Conservation (phyloP, 768 basidiomycete species). For the Lepiota subincarnata region DNA sequence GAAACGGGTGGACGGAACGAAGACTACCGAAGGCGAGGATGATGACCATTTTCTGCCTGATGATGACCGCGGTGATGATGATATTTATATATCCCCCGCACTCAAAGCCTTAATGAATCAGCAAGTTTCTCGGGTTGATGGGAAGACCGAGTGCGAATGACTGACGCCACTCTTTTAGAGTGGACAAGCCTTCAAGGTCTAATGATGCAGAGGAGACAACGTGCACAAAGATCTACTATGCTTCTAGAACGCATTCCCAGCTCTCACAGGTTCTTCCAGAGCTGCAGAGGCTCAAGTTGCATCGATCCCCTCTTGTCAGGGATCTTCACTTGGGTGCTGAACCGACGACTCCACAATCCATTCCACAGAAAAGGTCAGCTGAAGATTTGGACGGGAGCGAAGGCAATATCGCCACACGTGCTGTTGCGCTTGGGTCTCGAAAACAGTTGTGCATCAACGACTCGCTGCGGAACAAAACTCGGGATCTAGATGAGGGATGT, state of each 20-base stretch:
- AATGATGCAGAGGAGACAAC: conserved; percentile 43
- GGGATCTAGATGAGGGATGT: conserved; percentile 85
- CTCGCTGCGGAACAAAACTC: conserved; percentile 52
- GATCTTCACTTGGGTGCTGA: conserved; percentile 20
- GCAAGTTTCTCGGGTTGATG: conserved; percentile 35
- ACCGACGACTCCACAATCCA: conserved; percentile 1
- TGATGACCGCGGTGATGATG: conserved; percentile 34
- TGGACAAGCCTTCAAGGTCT: conserved; percentile 28
- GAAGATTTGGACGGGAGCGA: conserved; percentile 23
- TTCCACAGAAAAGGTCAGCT: conserved; percentile 22
- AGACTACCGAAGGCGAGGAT: conserved; percentile 32
- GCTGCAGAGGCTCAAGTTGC: conserved; percentile 64
- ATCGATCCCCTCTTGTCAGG: conserved; percentile 20
- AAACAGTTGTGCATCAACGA: conserved; percentile 94
- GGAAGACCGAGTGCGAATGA: not conserved
- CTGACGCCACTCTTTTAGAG: conserved; percentile 17
- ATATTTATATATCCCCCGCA: conserved; percentile 66
- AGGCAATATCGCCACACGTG: conserved; percentile 35
- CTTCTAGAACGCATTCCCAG: conserved; percentile 95
- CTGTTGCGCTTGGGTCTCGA: conserved; percentile 85
- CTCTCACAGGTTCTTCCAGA: conserved; percentile 89
- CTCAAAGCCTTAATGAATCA: conserved; percentile 77
- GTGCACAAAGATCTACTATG: conserved; percentile 87
- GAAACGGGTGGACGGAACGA: conserved; percentile 15
- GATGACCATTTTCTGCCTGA: conserved; percentile 79